Evolutionary conservation across 495 filamentous ascomycete species (phyloP).

Genomic region (Aspergillus nanangensis): DNA sequence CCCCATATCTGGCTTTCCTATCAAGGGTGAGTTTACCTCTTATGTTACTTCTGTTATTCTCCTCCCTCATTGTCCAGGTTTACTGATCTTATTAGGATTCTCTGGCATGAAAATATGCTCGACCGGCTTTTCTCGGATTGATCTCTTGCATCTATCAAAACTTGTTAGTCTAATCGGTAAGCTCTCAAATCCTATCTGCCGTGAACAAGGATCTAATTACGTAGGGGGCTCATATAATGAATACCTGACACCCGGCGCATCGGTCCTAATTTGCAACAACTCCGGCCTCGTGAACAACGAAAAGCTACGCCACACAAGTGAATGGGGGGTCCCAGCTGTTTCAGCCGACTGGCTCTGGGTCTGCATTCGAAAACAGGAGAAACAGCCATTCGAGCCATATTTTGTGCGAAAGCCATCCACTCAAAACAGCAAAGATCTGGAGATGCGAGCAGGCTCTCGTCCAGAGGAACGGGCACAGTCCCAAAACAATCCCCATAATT

Average conservation of each 20-base stretch:
- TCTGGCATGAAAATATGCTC: constrained; percentile 65
- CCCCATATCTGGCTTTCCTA: constrained; percentile 66
- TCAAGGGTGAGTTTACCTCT: constrained; percentile 45
- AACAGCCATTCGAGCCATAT: constrained; percentile 47
- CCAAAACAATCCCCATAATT: background rate
- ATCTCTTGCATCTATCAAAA: constrained; percentile 78
- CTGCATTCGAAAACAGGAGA: constrained; percentile 58
- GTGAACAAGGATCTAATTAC: constrained; percentile 4
- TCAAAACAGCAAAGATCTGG: constrained; percentile 18
- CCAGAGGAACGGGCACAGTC: constrained; percentile 6
- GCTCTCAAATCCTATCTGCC: constrained; percentile 3
- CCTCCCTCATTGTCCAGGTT: background rate
- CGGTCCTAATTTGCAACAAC: constrained; percentile 64
- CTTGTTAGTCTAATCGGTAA: constrained; percentile 67
- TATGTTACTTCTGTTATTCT: background rate
- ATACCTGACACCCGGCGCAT: constrained; percentile 58
- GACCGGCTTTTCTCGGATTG: constrained; percentile 78
- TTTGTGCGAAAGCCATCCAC: constrained; percentile 27
- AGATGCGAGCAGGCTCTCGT: constrained; percentile 19
- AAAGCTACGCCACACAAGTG: constrained; percentile 69
- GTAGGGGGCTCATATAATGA: constrained; percentile 69
- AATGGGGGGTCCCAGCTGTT: constrained; percentile 75
- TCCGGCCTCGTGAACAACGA: constrained; percentile 57
- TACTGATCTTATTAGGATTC: constrained; percentile 48
- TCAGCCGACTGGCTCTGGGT: constrained; percentile 77